Conservation (phyloP, 257 asterid species). For the Prunella vulgaris region DNA sequence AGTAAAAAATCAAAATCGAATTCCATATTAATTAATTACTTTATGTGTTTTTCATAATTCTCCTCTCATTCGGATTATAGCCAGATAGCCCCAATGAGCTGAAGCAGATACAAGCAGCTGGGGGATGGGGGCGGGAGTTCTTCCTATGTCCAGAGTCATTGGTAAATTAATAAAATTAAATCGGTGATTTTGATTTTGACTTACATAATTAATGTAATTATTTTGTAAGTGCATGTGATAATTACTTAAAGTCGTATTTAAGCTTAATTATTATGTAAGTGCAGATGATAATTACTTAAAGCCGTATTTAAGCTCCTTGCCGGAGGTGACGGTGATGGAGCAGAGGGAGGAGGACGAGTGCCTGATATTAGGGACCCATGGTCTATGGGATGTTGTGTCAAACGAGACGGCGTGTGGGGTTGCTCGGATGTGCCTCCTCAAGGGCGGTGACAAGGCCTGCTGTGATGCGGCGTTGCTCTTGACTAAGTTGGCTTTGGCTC, state of each 20-base stretch:
- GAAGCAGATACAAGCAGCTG: conserved; percentile 61
- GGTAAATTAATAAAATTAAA: too few species aligned
- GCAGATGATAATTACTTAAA: too few species aligned
- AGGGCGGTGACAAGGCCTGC: conserved; percentile 45
- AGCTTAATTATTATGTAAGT: too few species aligned
- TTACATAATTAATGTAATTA: too few species aligned
- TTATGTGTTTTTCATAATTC: not conserved
- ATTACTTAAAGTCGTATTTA: too few species aligned
- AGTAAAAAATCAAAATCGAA: too few species aligned
- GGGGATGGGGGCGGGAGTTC: conserved; percentile 78
- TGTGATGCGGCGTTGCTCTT: conserved; percentile 53
- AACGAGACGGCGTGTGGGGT: conserved; percentile 67
- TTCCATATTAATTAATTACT: too few species aligned
- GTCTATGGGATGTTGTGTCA: conserved; percentile 79
- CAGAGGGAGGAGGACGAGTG: conserved; percentile 59
- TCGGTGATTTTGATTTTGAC: too few species aligned
- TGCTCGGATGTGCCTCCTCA: conserved; percentile 54
- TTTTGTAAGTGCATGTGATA: conserved; percentile 36
- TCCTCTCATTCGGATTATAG: conserved; percentile 17
- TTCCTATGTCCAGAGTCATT: conserved; percentile 88
- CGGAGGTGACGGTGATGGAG: conserved; percentile 65
- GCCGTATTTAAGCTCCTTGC: conserved; percentile 66
- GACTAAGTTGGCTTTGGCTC: conserved; percentile 65
- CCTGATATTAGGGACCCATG: conserved; percentile 72
- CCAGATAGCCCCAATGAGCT: conserved; percentile 86